phyloP scores from a whole-genome alignment of 2,329 filamentous ascomycete species.

The Trichophyton rubrum region DNA sequence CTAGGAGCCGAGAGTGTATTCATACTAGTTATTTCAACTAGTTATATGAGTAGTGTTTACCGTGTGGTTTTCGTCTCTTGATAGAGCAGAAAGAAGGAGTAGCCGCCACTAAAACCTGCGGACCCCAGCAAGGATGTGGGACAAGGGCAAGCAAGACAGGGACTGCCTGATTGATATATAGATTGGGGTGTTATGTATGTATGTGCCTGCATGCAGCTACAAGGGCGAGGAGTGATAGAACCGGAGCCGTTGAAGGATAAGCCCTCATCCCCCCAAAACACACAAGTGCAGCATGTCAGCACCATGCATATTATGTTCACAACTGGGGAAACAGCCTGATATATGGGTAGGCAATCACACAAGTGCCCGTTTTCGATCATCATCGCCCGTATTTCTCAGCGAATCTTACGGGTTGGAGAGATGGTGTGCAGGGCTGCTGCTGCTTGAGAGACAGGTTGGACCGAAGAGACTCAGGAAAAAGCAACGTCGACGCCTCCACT shows the following conservation, averaged over 20 bases:
- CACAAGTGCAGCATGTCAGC: slow-evolving; percentile 1
- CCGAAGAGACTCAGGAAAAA: slow-evolving; percentile 2
- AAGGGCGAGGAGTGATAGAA: neutral
- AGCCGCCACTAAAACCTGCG: neutral
- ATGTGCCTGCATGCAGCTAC: slow-evolving; percentile 1
- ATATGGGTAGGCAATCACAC: neutral
- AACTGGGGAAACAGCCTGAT: neutral
- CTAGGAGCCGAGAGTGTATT: neutral
- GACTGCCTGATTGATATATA: neutral
- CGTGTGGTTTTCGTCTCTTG: neutral
- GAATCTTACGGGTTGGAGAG: neutral
- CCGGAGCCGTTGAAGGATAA: neutral
- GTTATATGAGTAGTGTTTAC: neutral
- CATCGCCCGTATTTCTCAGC: neutral
- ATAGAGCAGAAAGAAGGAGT: neutral
- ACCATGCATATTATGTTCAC: neutral
- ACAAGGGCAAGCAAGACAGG: slow-evolving; percentile 1
- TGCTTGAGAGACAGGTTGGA: neutral
- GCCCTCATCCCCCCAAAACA: neutral
- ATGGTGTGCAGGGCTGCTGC: neutral
- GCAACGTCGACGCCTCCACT: neutral
- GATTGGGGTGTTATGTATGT: neutral
- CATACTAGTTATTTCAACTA: neutral
- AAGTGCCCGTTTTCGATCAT: neutral
- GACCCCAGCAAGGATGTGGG: neutral